Percentiles rank a stretch among this genome's conserved stretches.
These are phyloP conservation scores for Ophiostoma sp. DNA, from an alignment of 2,329 filamentous ascomycete species.

Conservation along the genomic window DNA sequence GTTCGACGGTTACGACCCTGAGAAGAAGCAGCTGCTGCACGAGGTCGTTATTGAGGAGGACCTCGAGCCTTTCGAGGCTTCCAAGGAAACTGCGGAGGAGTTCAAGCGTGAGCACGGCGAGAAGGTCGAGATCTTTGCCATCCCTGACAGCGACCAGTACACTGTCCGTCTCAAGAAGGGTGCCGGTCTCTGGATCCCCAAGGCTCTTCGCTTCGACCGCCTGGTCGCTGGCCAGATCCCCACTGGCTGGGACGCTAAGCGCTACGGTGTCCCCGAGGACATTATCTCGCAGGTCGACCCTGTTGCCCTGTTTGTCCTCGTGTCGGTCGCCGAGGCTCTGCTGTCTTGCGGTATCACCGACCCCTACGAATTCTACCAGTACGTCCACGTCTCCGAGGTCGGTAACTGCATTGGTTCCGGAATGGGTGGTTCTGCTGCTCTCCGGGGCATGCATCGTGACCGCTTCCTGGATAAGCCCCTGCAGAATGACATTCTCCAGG, in stretches of 20 bases:
- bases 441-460: conserved; percentile 97
- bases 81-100: conserved; percentile 94
- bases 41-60: conserved; percentile 97
- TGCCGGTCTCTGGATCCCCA: conserved; percentile 89
- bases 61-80: conserved; percentile 92
- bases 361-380: conserved; percentile 99
- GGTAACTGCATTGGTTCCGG: conserved; percentile 98
- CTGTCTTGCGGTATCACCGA: conserved; percentile 93
- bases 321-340: conserved; percentile 86
- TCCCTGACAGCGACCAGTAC: conserved; percentile 88
- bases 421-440: conserved; percentile 88
- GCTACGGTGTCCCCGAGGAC: conserved; percentile 93
- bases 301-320: conserved; percentile 89
- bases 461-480: conserved; percentile 94
- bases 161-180: conserved; percentile 94
- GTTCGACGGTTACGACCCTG: conserved; percentile 93
- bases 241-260: conserved; percentile 93
- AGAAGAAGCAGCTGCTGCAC: conserved; percentile 96
- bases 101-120: conserved; percentile 97
- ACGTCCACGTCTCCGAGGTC: conserved; percentile 94
- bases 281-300: conserved; percentile 97
- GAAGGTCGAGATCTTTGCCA: conserved; percentile 96
- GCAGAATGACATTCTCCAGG: conserved; percentile 97
- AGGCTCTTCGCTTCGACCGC: conserved; percentile 93
- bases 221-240: conserved; percentile 96